phyloP scores from a whole-genome alignment of 2,329 filamentous ascomycete species.

The Nemania diffusa region DNA sequence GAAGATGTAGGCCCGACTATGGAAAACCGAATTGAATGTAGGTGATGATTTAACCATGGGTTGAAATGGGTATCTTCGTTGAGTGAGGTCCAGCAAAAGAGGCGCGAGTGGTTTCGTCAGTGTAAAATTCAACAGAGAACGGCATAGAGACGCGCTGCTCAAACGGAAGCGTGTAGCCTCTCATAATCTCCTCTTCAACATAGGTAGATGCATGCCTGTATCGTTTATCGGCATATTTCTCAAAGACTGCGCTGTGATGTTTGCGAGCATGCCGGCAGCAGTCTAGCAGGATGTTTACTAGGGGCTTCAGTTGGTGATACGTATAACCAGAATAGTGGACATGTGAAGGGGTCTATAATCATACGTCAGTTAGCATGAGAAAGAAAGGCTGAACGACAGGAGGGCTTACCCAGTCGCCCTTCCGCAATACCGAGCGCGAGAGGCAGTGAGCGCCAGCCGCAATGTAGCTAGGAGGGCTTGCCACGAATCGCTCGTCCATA shows the following conservation, averaged over 20 bases:
- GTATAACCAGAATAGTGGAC: conserved; percentile 96
- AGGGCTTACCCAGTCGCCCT: conserved; percentile 88
- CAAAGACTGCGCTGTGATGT: conserved; percentile 87
- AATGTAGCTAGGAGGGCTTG: conserved; percentile 87
- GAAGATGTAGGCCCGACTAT: not conserved
- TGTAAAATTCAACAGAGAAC: conserved; percentile 27
- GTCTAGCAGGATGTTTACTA: conserved; percentile 82
- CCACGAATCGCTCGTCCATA: conserved; percentile 98
- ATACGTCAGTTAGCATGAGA: conserved; percentile 52
- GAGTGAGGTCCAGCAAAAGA: conserved; percentile 28
- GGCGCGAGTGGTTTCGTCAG: conserved; percentile 28
- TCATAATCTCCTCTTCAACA: conserved; percentile 78
- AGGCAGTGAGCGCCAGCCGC: conserved; percentile 94
- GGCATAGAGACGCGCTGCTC: conserved; percentile 38
- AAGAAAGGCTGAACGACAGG: not conserved
- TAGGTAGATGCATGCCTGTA: conserved; percentile 87
- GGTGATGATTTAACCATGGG: conserved; percentile 32
- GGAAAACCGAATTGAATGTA: not conserved
- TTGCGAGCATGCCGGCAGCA: conserved; percentile 84
- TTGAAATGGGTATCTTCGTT: conserved; percentile 45
- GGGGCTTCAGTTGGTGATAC: conserved; percentile 79
- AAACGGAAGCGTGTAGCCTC: conserved; percentile 64
- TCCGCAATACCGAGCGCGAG: conserved; percentile 85
- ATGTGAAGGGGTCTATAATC: conserved; percentile 77
- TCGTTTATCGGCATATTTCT: conserved; percentile 89